These are phyloP conservation scores for Phialophora macrospora DNA, from an alignment of 2,329 filamentous ascomycete species.

Conservation along the genomic window DNA sequence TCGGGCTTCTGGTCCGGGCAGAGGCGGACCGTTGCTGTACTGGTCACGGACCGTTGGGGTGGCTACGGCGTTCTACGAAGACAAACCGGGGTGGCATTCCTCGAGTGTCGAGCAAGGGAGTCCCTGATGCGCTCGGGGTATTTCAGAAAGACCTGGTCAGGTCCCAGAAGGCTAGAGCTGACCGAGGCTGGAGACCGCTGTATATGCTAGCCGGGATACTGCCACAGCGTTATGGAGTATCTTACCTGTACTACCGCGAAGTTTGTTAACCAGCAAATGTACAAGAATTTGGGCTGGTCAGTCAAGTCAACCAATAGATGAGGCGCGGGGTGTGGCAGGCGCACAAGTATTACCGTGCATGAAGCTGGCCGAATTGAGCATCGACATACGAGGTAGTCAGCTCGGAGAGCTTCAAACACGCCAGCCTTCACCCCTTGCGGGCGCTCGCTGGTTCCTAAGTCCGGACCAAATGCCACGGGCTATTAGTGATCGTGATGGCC, in stretches of 20 bases:
- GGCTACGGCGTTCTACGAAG: constrained; percentile 11
- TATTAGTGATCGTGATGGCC: constrained; percentile 26
- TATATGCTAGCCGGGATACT: not conserved
- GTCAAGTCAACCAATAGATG: not conserved
- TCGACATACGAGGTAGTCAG: not conserved
- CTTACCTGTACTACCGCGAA: not conserved
- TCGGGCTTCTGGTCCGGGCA: not conserved
- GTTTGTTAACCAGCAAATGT: constrained; percentile 6
- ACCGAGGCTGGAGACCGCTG: not conserved
- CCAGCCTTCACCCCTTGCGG: not conserved
- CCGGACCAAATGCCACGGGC: constrained; percentile 2
- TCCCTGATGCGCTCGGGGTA: not conserved
- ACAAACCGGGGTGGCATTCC: not conserved
- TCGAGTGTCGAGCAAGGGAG: not conserved
- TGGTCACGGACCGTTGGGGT: constrained; percentile 6
- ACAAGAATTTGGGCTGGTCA: constrained; percentile 1
- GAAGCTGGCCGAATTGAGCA: not conserved
- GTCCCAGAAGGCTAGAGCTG: not conserved
- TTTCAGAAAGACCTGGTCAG: not conserved
- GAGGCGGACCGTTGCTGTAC: constrained; percentile 14
- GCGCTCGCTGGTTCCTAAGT: constrained; percentile 18
- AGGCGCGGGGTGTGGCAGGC: not conserved
- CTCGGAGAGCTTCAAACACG: not conserved
- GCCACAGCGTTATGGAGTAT: not conserved
- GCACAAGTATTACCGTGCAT: not conserved